Conservation (phyloP, 2,329 filamentous ascomycete species). For the Cladosporium phlei region DNA sequence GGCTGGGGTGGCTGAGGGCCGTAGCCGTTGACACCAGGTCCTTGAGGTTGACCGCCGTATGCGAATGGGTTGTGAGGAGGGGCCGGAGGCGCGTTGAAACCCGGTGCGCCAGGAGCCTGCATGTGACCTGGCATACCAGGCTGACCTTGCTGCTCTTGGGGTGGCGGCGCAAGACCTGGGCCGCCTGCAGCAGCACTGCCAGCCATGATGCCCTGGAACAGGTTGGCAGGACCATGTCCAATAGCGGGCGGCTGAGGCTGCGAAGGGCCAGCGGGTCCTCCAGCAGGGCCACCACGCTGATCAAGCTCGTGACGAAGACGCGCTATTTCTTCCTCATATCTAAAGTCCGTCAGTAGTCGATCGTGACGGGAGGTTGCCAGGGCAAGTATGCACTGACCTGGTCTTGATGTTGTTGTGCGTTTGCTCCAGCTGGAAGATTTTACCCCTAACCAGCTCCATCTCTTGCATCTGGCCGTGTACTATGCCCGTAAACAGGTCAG, state of each 20-base stretch:
- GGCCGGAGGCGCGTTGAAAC: constrained; percentile 51
- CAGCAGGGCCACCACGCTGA: constrained; percentile 57
- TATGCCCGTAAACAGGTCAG: constrained; percentile 38
- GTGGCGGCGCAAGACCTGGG: constrained; percentile 70
- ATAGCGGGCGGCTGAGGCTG: constrained; percentile 82
- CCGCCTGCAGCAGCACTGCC: constrained; percentile 77
- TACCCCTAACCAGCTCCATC: constrained; percentile 88
- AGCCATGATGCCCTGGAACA: constrained; percentile 95
- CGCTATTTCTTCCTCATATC: constrained; percentile 88
- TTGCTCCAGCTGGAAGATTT: constrained; percentile 90
- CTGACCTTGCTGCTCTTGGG: constrained; percentile 56
- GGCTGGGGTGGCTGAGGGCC: constrained; percentile 76
- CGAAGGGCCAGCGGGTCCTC: constrained; percentile 56
- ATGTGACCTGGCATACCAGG: constrained; percentile 55
- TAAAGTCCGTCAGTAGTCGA: constrained; percentile 38
- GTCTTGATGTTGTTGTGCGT: constrained; percentile 81
- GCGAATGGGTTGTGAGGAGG: constrained; percentile 66
- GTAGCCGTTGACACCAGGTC: constrained; percentile 65
- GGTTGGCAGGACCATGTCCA: constrained; percentile 79
- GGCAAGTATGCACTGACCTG: constrained; percentile 60
- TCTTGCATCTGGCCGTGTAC: constrained; percentile 89
- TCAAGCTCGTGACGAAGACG: constrained; percentile 85
- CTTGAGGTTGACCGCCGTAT: constrained; percentile 52
- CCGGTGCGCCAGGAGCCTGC: constrained; percentile 72
- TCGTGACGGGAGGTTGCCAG: not conserved